Evolutionary conservation across 192 early-diverging fungal species (phyloP), one percentile per base, ranked within the genome.

Genomic region (Coemansia sp.): DNA sequence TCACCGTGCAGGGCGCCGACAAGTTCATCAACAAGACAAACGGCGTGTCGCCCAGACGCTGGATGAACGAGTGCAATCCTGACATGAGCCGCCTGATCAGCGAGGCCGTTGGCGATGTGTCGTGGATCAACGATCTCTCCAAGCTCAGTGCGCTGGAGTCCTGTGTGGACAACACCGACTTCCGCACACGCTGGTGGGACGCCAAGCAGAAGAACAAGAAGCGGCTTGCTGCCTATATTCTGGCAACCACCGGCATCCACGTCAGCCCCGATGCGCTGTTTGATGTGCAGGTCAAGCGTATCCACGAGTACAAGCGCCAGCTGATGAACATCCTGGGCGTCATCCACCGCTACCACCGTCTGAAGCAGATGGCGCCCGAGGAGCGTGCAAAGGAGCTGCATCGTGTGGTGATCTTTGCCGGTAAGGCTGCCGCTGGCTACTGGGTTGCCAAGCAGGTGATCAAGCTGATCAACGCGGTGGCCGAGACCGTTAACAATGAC

Each of bases 251-350:
- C 41, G 87, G 83, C 40, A 86, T 97, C 57, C 75, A 84, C 16
- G 93, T 98, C 42, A 89, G 84, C 71, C 85, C 95, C 37, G 85
- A 96, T 62, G 92, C 96, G 5, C 80, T 98, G 68, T 99, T 99
- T 83, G 97, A 99, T 79, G 88, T 97, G 62, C 96, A 95, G 78
- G 95, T 95, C 74, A 99, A 97, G 86, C 92, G 97, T 84, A 92
- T 98, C 69, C 97, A 99, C 80, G 97, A 98, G 85, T 99, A 98
- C 85, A 98, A 99, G 87, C 92, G 97, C 67, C 97, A 99, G 87
- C 95, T 95, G 78, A 94, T 99, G 93, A 99, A 99, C 83, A 97
- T 99, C 66, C 78, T 98, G 19, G 84, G 87, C 60, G 95, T 98
- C 45, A 98, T 99, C 74, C 88, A 98, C 80, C 93, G 94, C 65